These are phyloP conservation scores for Haplosporangium sp. DNA, from an alignment of 371 early-diverging fungal genomes.

Conservation along the genomic window DNA sequence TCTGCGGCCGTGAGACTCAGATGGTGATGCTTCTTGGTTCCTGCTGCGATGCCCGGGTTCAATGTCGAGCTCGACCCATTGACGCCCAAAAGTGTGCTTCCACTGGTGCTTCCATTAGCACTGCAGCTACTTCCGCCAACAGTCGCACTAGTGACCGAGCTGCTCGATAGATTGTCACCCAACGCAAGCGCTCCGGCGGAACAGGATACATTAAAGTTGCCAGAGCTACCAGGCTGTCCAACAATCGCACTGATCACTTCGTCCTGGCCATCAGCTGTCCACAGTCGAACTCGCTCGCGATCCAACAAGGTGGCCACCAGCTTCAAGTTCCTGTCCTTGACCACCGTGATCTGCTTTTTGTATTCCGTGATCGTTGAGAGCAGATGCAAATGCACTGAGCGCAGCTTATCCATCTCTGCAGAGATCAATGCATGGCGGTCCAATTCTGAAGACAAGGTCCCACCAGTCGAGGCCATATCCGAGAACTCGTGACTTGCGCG, in stretches of 20 bases:
- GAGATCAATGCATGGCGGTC: constrained; percentile 69
- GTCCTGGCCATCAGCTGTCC: constrained; percentile 53
- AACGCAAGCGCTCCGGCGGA: constrained; percentile 14
- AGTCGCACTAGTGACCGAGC: background rate
- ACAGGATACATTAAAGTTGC: constrained; percentile 2
- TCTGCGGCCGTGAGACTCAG: constrained; percentile 49
- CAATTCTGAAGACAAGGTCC: constrained; percentile 37
- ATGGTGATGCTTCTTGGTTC: constrained; percentile 47
- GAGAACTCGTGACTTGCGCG: constrained; percentile 38
- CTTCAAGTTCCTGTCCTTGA: constrained; percentile 49
- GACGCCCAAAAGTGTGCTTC: background rate
- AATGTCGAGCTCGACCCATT: background rate
- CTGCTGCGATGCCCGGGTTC: constrained; percentile 26
- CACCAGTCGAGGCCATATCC: constrained; percentile 26
- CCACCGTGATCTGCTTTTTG: constrained; percentile 49
- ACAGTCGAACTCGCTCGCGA: constrained; percentile 46
- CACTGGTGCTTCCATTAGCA: background rate
- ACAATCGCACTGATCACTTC: constrained; percentile 51
- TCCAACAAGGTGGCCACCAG: constrained; percentile 50
- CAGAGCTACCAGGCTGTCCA: constrained; percentile 29
- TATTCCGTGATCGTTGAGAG: constrained; percentile 51
- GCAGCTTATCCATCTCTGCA: constrained; percentile 66
- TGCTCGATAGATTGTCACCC: constrained; percentile 11
- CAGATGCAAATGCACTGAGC: constrained; percentile 59
- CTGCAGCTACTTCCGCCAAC: background rate